Conservation (phyloP, 306 rosid species). For the Quercus glauca region DNA sequence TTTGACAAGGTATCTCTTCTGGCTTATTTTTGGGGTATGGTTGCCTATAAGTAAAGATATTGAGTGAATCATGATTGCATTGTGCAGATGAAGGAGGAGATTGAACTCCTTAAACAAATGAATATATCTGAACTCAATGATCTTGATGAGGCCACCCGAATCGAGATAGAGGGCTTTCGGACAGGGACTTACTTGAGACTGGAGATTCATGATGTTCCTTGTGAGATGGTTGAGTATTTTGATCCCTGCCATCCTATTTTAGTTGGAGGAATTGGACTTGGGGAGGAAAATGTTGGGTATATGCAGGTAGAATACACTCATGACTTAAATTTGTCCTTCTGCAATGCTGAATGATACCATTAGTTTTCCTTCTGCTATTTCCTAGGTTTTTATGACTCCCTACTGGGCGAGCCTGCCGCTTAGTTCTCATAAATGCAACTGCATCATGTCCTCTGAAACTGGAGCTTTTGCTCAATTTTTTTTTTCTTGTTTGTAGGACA, state of each 20-base stretch:
- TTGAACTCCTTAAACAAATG: slow-evolving; percentile 73
- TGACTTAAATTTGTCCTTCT: neutral
- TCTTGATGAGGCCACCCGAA: slow-evolving; percentile 74
- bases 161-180: slow-evolving; percentile 79
- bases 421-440: neutral
- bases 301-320: slow-evolving; percentile 67
- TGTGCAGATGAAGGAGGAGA: slow-evolving; percentile 79
- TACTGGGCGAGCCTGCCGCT: neutral
- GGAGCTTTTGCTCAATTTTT: neutral
- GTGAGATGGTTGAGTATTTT: slow-evolving; percentile 82
- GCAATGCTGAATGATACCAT: neutral
- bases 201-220: slow-evolving; percentile 86
- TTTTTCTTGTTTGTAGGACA: neutral
- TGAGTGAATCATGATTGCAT: slow-evolving; percentile 23
- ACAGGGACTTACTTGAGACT: slow-evolving; percentile 84
- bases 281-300: slow-evolving; percentile 85
- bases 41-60: neutral
- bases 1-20: slow-evolving; percentile 68
- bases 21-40: neutral
- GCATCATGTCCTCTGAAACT: neutral
- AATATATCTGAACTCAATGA: slow-evolving; percentile 85
- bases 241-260: slow-evolving; percentile 85
- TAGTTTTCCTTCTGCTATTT: neutral
- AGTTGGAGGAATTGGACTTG: slow-evolving; percentile 89
- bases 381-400: neutral